Percentiles rank a stretch among this genome's conserved stretches.
phyloP scores from a whole-genome alignment of 2,329 filamentous ascomycete genomes.

The Colletotrichum truncatum region DNA sequence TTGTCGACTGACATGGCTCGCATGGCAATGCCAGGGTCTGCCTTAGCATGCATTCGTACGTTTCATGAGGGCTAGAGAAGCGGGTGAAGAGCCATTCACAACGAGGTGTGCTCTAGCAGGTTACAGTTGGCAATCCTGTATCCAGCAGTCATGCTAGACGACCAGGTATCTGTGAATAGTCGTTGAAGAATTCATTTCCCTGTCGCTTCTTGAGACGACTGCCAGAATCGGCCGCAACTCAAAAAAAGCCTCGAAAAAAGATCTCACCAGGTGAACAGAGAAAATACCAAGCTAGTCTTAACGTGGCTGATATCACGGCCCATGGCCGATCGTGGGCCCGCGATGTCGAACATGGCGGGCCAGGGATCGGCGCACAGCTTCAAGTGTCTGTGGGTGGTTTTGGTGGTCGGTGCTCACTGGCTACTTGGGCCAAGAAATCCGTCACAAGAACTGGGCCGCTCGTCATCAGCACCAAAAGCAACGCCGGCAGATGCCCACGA shows the following conservation, averaged over 20 bases:
- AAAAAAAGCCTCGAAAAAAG: neutral
- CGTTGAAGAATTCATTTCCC: neutral
- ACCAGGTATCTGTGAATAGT: neutral
- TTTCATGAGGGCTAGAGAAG: constrained; percentile 13
- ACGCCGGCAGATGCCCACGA: constrained; percentile 9
- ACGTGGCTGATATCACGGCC: constrained; percentile 1
- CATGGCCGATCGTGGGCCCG: constrained; percentile 18
- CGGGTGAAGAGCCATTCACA: neutral
- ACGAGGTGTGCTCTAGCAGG: too few species aligned
- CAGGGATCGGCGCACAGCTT: constrained; percentile 28
- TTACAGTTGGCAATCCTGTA: too few species aligned
- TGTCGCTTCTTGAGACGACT: neutral
- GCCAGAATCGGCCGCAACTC: neutral
- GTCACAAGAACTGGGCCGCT: neutral
- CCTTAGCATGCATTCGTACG: constrained; percentile 14
- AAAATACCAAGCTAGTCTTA: constrained; percentile 2
- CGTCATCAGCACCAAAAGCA: constrained; percentile 18
- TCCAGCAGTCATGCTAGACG: neutral
- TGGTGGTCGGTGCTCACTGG: constrained; percentile 15
- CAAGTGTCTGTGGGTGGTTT: constrained; percentile 26
- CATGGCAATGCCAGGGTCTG: constrained; percentile 10
- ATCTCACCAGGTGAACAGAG: constrained; percentile 3
- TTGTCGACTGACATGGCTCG: neutral
- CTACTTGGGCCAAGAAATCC: neutral
- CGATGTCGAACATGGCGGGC: constrained; percentile 21